phyloP scores from a whole-genome alignment of 495 filamentous ascomycete species.

The Pyronema omphalodes region DNA sequence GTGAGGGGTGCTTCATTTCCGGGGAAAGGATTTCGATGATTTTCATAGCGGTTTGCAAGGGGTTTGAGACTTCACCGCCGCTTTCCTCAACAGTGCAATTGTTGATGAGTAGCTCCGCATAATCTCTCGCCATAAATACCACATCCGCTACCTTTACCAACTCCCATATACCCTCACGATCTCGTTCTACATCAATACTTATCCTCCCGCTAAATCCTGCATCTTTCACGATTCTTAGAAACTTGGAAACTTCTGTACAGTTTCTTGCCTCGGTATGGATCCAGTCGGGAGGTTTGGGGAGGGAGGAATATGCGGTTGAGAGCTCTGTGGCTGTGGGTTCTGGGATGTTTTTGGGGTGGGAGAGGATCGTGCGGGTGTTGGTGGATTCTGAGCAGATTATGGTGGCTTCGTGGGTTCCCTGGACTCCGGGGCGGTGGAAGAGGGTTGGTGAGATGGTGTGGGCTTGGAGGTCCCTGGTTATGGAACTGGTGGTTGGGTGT shows the following conservation, averaged over 20 bases:
- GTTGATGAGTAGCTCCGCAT: no score
- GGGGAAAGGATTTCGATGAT: not conserved
- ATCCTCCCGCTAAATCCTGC: not conserved
- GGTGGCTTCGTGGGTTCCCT: not conserved
- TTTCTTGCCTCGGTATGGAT: conserved; percentile 12
- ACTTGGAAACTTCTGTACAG: not conserved
- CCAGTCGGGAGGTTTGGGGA: not conserved
- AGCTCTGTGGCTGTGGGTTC: not conserved
- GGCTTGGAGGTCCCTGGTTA: no score
- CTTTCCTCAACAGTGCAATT: no score
- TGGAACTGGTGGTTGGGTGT: no score
- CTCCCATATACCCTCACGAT: conserved; percentile 6
- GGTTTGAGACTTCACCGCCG: not conserved
- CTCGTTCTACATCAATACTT: conserved; percentile 12
- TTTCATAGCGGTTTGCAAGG: not conserved
- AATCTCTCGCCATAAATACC: conserved; percentile 5
- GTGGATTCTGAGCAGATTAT: not conserved
- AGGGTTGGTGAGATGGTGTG: no score
- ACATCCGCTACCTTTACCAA: conserved; percentile 5
- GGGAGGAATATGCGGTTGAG: not conserved
- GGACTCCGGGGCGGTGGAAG: no score
- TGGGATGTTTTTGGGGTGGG: not conserved
- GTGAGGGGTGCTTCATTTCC: not conserved
- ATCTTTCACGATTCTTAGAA: not conserved
- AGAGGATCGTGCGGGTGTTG: not conserved